Conservation (phyloP, 352 stramenopile species). For the Thalassiosira hispida region DNA sequence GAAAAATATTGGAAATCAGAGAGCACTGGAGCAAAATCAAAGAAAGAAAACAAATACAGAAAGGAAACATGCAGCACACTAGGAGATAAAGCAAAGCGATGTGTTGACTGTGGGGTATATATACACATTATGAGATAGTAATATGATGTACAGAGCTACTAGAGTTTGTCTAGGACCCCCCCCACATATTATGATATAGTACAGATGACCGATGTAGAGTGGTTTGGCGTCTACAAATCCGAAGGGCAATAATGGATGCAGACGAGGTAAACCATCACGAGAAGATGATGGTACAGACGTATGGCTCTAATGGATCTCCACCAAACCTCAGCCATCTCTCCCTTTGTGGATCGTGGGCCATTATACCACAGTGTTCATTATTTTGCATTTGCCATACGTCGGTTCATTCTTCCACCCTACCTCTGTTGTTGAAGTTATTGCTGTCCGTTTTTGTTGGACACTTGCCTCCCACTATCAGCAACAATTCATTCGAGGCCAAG, state of each 20-base stretch:
- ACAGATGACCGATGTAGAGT: conserved; percentile 20
- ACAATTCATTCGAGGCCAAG: conserved; percentile 24
- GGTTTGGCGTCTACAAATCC: conserved; percentile 23
- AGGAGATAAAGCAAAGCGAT: too few relatives aligned
- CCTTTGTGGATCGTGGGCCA: conserved; percentile 22
- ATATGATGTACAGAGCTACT: too few relatives aligned
- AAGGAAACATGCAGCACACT: too few relatives aligned
- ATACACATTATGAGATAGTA: too few relatives aligned
- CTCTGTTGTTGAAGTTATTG: background rate
- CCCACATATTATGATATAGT: conserved; percentile 28
- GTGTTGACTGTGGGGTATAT: too few relatives aligned
- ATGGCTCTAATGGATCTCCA: conserved; percentile 29
- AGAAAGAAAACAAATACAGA: too few relatives aligned
- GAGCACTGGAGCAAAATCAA: too few relatives aligned
- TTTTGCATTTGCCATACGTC: conserved; percentile 29
- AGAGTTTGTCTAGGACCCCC: too few relatives aligned
- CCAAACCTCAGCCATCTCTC: conserved; percentile 29
- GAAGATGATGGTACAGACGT: background rate
- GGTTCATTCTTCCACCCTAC: conserved; percentile 11
- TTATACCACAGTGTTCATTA: conserved; percentile 30
- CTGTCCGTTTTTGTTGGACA: conserved; percentile 22
- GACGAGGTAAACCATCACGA: background rate
- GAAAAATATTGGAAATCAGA: too few relatives aligned
- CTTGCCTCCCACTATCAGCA: conserved; percentile 39
- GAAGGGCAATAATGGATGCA: conserved; percentile 27